These are phyloP conservation scores for Diaporthe humulicola DNA, from an alignment of 2,329 filamentous ascomycete species.

Conservation along the genomic window DNA sequence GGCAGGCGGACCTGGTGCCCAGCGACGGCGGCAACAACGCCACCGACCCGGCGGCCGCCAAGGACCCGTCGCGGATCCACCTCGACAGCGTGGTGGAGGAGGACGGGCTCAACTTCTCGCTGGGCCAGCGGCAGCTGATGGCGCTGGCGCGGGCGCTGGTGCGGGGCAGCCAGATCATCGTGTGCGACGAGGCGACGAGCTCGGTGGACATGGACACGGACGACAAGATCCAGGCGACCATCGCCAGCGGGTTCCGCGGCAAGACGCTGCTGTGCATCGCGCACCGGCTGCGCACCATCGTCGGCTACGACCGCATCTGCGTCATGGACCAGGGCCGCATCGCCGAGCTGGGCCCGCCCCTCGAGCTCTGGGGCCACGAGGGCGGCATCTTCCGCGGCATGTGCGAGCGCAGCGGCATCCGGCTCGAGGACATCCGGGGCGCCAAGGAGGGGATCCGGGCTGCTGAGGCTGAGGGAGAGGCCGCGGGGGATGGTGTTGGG, in stretches of 20 bases:
- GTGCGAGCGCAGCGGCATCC: conserved; percentile 89
- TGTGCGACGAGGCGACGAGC: conserved; percentile 96
- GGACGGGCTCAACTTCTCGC: conserved; percentile 94
- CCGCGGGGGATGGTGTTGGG: not conserved
- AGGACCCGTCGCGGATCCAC: conserved; percentile 73
- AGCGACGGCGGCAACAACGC: conserved; percentile 38
- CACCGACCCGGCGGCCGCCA: not conserved
- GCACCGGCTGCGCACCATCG: conserved; percentile 90
- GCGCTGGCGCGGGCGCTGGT: conserved; percentile 92
- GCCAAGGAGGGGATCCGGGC: conserved; percentile 54
- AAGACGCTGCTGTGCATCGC: conserved; percentile 94
- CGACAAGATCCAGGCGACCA: conserved; percentile 92
- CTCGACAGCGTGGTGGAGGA: conserved; percentile 91
- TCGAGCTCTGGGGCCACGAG: conserved; percentile 75
- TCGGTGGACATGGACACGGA: conserved; percentile 97
- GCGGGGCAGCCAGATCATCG: conserved; percentile 88
- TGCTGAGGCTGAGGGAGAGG: conserved; percentile 28
- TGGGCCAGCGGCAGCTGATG: conserved; percentile 96
- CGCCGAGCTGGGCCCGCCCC: conserved; percentile 85
- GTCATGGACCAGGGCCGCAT: conserved; percentile 95
- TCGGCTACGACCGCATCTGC: conserved; percentile 94
- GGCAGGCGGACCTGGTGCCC: conserved; percentile 80
- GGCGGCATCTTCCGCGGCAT: conserved; percentile 88
- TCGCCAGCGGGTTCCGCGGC: conserved; percentile 85
- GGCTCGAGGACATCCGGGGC: conserved; percentile 64